phyloP scores from a whole-genome alignment of 2,329 filamentous ascomycete species.

The Fusarium palustre region DNA sequence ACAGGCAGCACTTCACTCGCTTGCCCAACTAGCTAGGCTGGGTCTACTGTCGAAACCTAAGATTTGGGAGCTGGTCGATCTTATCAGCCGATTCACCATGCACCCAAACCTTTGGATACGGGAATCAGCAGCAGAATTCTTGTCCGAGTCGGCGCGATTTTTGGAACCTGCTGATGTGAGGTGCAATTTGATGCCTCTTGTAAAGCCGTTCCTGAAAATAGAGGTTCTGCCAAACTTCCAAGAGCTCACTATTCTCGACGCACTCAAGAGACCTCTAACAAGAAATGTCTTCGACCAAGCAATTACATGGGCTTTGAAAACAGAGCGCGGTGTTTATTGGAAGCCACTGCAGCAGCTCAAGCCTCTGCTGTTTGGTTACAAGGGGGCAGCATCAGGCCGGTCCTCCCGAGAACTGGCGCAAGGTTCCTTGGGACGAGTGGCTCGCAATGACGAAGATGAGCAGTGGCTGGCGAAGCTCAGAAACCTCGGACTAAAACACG shows the following conservation, averaged over 20 bases:
- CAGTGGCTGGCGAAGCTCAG: slow-evolving; percentile 88
- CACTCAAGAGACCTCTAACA: slow-evolving; percentile 83
- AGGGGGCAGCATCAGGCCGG: slow-evolving; percentile 63
- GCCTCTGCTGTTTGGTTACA: slow-evolving; percentile 71
- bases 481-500: slow-evolving; percentile 81
- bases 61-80: slow-evolving; percentile 87
- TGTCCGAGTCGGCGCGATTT: slow-evolving; percentile 80
- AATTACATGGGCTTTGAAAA: slow-evolving; percentile 84
- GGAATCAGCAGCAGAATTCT: slow-evolving; percentile 86
- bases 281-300: slow-evolving; percentile 87
- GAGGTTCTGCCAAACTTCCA: slow-evolving; percentile 73
- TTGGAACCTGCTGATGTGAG: slow-evolving; percentile 83
- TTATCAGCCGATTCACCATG: slow-evolving; percentile 85
- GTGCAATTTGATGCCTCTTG: slow-evolving; percentile 83
- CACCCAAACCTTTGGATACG: slow-evolving; percentile 97
- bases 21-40: slow-evolving; percentile 88
- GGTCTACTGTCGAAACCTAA: slow-evolving; percentile 87
- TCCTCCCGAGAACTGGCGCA: slow-evolving; percentile 67
- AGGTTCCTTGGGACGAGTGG: slow-evolving; percentile 70
- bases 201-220: slow-evolving; percentile 84
- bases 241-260: slow-evolving; percentile 81
- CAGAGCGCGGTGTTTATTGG: slow-evolving; percentile 89
- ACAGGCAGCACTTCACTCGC: slow-evolving; percentile 86
- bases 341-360: slow-evolving; percentile 77
- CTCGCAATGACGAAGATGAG: slow-evolving; percentile 92